Evolutionary conservation across 176 grass and related monocot genomes (phyloP).

Genomic region (Aegilops sharonensis): DNA sequence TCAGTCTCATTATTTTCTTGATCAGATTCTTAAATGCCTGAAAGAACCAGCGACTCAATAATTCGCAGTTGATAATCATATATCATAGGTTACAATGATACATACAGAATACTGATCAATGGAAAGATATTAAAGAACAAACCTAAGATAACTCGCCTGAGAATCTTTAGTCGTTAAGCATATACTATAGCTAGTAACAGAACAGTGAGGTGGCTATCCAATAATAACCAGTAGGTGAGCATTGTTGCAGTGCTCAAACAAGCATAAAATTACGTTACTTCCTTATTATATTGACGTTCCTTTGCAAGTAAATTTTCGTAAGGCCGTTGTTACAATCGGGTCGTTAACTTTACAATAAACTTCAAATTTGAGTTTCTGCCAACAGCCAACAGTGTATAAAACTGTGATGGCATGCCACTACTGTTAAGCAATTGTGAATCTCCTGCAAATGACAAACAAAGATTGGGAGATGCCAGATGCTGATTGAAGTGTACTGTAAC

Average conservation of each 20-base stretch:
- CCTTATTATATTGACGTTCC: neutral
- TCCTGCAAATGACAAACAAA: slow-evolving; percentile 33
- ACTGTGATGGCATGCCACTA: neutral
- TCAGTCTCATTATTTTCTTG: slow-evolving; percentile 32
- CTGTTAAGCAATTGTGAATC: slow-evolving; percentile 15
- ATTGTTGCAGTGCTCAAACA: slow-evolving; percentile 13
- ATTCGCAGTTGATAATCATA: neutral
- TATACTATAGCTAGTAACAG: neutral
- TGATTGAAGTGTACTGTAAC: neutral
- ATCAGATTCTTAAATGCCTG: slow-evolving; percentile 45
- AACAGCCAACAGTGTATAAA: slow-evolving; percentile 2
- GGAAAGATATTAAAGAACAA: neutral
- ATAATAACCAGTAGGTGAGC: neutral
- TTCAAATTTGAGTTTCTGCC: slow-evolving; percentile 4
- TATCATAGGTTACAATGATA: slow-evolving; percentile 5
- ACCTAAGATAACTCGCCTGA: neutral
- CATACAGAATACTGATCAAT: neutral
- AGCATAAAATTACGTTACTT: neutral
- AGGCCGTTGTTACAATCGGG: neutral
- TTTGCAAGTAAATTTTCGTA: slow-evolving; percentile 15
- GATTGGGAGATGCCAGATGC: neutral
- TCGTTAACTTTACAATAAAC: slow-evolving; percentile 14
- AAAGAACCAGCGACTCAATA: slow-evolving; percentile 11
- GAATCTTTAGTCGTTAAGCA: slow-evolving; percentile 4
- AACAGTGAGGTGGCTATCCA: neutral